Evolutionary conservation across 305 asterid genomes (phyloP).

Genomic region (Salvia sclarea): DNA sequence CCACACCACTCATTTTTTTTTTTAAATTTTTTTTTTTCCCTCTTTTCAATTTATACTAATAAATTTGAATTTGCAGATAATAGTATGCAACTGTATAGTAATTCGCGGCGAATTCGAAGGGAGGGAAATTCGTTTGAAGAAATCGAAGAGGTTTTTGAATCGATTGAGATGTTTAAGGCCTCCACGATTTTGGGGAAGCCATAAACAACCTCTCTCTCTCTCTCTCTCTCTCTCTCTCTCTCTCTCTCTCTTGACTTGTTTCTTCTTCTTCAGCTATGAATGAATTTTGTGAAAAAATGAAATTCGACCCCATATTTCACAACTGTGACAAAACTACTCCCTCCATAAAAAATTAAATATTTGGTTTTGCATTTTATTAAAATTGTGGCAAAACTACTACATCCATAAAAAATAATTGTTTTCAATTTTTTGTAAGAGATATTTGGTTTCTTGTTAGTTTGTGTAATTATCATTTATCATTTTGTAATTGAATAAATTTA

Average conservation of each 20-base stretch:
- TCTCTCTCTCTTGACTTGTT: not conserved
- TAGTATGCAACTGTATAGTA: not conserved
- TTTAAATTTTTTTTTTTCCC: not conserved
- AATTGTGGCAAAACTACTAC: not conserved
- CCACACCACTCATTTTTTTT: constrained; percentile 55
- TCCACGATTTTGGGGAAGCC: constrained; percentile 15
- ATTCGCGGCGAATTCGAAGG: not conserved
- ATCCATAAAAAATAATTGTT: not conserved
- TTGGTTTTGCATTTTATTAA: not conserved
- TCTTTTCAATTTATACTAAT: not conserved
- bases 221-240: not conserved
- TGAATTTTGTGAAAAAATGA: constrained; percentile 1
- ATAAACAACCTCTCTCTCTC: not conserved
- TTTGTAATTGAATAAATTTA: too few species aligned
- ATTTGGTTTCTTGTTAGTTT: too few species aligned
- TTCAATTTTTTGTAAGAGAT: too few species aligned
- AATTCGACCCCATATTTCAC: not conserved
- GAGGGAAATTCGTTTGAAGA: not conserved
- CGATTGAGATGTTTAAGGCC: not conserved
- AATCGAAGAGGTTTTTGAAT: not conserved
- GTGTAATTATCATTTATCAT: too few species aligned
- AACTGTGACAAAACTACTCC: not conserved
- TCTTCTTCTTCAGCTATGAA: not conserved
- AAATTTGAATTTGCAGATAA: not conserved
- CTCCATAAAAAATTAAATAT: not conserved